A percentile compares a stretch with the other conserved stretches of the same genome.
Evolutionary conservation across 352 stramenopile species (phyloP).

Genomic region (Phytophthora syringae): DNA sequence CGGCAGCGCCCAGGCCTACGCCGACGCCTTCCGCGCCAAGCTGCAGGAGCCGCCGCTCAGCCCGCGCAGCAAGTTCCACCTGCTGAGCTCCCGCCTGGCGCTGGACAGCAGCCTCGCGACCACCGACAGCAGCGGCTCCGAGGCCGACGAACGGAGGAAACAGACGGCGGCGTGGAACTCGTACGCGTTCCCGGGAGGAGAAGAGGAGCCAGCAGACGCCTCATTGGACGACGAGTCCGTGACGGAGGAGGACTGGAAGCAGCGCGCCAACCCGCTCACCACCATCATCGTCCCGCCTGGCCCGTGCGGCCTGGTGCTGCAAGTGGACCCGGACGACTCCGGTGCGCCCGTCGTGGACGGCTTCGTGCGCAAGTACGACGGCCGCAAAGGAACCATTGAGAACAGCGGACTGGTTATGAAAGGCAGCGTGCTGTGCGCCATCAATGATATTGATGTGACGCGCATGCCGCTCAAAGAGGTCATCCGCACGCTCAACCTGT

Average conservation of each 20-base stretch:
- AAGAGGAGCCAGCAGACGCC: conserved; percentile 17
- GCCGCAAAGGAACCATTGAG: conserved; percentile 77
- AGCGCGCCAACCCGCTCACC: conserved; percentile 61
- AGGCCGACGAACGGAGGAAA: conserved; percentile 21
- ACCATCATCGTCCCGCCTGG: conserved; percentile 80
- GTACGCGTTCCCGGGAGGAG: conserved; percentile 31
- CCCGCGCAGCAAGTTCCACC: conserved; percentile 71
- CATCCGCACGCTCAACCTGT: conserved; percentile 73
- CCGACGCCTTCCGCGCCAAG: conserved; percentile 73
- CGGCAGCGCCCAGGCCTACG: conserved; percentile 57
- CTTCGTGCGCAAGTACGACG: conserved; percentile 76
- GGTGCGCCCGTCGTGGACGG: conserved; percentile 71
- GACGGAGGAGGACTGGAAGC: conserved; percentile 76
- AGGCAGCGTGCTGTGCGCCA: conserved; percentile 74
- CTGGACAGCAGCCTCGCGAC: conserved; percentile 29
- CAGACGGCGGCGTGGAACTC: conserved; percentile 31
- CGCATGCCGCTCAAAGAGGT: conserved; percentile 72
- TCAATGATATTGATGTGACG: conserved; percentile 84
- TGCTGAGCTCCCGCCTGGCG: conserved; percentile 44
- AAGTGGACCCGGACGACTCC: conserved; percentile 44
- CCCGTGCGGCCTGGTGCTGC: conserved; percentile 74
- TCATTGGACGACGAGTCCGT: conserved; percentile 45
- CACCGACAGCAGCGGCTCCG: conserved; percentile 35
- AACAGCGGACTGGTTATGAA: conserved; percentile 69
- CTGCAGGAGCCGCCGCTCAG: conserved; percentile 74